These are phyloP conservation scores for Exobasidium cylindrosporum DNA, from an alignment of 1,284 basidiomycete genomes.

Conservation along the genomic window DNA sequence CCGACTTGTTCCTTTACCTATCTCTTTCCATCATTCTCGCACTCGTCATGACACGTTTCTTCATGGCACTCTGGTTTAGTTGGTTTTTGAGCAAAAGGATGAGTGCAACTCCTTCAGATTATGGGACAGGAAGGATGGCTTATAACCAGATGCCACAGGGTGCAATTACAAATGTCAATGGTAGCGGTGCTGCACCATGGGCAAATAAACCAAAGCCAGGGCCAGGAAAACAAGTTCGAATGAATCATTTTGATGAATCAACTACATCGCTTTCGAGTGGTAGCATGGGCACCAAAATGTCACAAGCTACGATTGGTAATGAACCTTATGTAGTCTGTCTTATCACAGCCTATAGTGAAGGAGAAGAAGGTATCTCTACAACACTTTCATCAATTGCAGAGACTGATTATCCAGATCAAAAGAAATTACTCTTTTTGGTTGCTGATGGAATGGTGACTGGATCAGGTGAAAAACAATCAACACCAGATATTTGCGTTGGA, in stretches of 20 bases:
- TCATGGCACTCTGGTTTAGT: constrained; percentile 93
- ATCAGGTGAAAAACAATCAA: constrained; percentile 86
- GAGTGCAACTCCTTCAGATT: constrained; percentile 20
- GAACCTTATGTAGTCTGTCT: constrained; percentile 93
- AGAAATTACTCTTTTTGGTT: constrained; percentile 90
- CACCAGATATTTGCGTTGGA: constrained; percentile 92
- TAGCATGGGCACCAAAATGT: constrained; percentile 18
- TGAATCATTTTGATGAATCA: constrained; percentile 20
- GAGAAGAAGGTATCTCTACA: constrained; percentile 81
- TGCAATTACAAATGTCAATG: constrained; percentile 83
- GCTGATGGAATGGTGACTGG: constrained; percentile 99
- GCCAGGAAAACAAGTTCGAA: constrained; percentile 27
- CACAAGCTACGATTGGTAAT: constrained; percentile 39
- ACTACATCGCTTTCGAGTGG: background rate
- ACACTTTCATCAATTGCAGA: constrained; percentile 88
- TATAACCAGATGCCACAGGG: constrained; percentile 94
- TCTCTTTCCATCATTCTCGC: constrained; percentile 87
- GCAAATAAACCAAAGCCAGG: constrained; percentile 39
- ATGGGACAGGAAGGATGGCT: constrained; percentile 65
- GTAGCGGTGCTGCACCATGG: constrained; percentile 90
- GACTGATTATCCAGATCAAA: constrained; percentile 83
- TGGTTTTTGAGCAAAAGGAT: constrained; percentile 85
- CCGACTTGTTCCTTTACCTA: constrained; percentile 82
- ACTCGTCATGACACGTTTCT: constrained; percentile 84
- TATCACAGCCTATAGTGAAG: constrained; percentile 97